Evolutionary conservation across 1,284 basidiomycete species (phyloP), one percentile per base, ranked within the genome.

Genomic region (Lentinus polychrous): DNA sequence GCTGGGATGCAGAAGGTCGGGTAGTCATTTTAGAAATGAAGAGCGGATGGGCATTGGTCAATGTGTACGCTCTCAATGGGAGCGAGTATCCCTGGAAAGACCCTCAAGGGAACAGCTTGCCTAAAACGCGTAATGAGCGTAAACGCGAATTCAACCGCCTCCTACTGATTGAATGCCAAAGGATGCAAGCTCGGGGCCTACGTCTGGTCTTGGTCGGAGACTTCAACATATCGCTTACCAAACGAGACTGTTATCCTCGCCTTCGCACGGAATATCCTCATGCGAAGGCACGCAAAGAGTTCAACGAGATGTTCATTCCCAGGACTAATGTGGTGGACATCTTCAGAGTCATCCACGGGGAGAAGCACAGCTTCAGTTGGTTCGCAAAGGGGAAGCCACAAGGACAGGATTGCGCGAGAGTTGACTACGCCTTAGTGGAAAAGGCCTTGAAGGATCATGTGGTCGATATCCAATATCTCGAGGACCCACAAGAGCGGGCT

Each of bases 111-210:
- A 43, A 46, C 15, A 45, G 43, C 14, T 33, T 53, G 20, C 55
- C 58, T 15, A 60, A 59, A 51, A 60, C 60, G 37, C 56, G 60
- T 24, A 56, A 61, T 51, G 58, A 60, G 52, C 60, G 59, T 33
- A 60, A 60, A 41, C 59, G 60, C 50, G 60, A 62, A 49, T 60
- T 62, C 54, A 60, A 62, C 50, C 43, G 52, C 40, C 53, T 62
- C 23, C 53, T 62, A 20, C 47, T 57, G 47, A 39, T 55, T 41
- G 58, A 61, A 48, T 60, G 57, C 40, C 49, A 41, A 23, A 50
- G 42, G 35, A 53, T 61, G 50, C 60, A 55, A 45, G 47, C 24
- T 27, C 54, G 58, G 15, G 59, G 58, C 20, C 51, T 60, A 12
- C 52, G 52, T 12, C 42, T 61, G 43, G 60, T 61, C 20, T 54